A percentile compares a stretch with the other conserved stretches of the same genome.
Conservation (phyloP, 1,284 basidiomycete species). For the Fomitiporia mediterranea region DNA sequence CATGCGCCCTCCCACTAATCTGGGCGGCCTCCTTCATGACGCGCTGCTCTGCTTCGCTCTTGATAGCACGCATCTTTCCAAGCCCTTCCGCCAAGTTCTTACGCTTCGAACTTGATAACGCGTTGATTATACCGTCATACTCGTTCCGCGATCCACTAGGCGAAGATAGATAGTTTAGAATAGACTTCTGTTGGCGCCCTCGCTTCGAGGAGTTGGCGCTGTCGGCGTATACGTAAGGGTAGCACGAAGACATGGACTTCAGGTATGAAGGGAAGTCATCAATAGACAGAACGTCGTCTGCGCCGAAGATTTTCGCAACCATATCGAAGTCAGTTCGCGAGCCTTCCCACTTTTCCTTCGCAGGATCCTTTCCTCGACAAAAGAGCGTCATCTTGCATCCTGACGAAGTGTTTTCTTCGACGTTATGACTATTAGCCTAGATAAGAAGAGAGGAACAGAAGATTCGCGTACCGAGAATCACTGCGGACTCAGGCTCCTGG, state of each 20-base stretch:
- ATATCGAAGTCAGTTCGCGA: slow-evolving; percentile 65
- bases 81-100: slow-evolving; percentile 56
- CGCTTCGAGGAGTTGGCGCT: slow-evolving; percentile 27
- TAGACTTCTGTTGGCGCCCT: slow-evolving; percentile 38
- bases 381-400: slow-evolving; percentile 92
- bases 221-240: slow-evolving; percentile 40
- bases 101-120: slow-evolving; percentile 42
- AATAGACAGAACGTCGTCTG: slow-evolving; percentile 66
- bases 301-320: slow-evolving; percentile 61
- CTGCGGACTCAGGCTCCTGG: slow-evolving; percentile 86
- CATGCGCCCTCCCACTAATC: slow-evolving; percentile 71
- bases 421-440: slow-evolving; percentile 12
- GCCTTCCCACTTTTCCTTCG: slow-evolving; percentile 91
- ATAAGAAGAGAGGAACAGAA: background rate
- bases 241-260: slow-evolving; percentile 36
- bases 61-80: slow-evolving; percentile 59
- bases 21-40: slow-evolving; percentile 74
- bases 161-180: slow-evolving; percentile 45
- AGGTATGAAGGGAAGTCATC: slow-evolving; percentile 49
- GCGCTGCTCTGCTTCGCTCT: slow-evolving; percentile 63
- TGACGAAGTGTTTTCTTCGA: slow-evolving; percentile 56
- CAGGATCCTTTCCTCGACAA: slow-evolving; percentile 70
- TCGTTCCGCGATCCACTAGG: slow-evolving; percentile 36
- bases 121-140: slow-evolving; percentile 49
- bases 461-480: slow-evolving; percentile 64